Conservation (phyloP, 768 basidiomycete genomes). For the Kwoniella botswanensis region DNA sequence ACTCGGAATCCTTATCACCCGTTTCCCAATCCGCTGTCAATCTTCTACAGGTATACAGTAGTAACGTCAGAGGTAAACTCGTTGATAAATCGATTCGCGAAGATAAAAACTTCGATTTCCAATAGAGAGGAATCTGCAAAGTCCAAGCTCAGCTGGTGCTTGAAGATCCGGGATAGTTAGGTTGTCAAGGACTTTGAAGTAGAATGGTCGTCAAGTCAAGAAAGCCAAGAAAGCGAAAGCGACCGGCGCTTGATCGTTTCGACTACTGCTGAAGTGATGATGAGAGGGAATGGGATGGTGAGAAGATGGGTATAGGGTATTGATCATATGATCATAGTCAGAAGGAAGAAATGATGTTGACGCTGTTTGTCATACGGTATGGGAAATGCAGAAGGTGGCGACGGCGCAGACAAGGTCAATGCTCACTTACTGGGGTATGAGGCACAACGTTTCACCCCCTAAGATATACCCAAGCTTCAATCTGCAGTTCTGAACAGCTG, state of each 20-base stretch:
- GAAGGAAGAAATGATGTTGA: not conserved
- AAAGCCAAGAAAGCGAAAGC: not conserved
- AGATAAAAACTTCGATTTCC: not conserved
- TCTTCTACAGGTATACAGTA: not conserved
- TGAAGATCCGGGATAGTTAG: not conserved
- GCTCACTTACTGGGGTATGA: not conserved
- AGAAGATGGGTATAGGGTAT: not conserved
- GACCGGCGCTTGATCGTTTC: not conserved
- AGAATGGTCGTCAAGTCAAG: conserved; percentile 55
- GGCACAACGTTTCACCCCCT: conserved; percentile 8
- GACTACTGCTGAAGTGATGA: not conserved
- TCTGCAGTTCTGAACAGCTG: no score
- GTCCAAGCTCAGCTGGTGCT: not conserved
- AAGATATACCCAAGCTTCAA: no score
- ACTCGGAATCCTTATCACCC: not conserved
- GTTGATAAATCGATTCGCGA: not conserved
- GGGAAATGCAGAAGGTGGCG: conserved; percentile 66
- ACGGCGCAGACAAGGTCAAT: conserved; percentile 62
- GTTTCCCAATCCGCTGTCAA: not conserved
- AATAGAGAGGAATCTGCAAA: not conserved
- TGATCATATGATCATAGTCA: not conserved
- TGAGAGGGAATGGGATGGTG: not conserved
- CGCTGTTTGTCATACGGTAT: not conserved
- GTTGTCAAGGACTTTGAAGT: not conserved
- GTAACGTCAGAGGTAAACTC: not conserved